These are phyloP conservation scores for Candida namnaoensis DNA, from an alignment of 805 yeast species.

Conservation along the genomic window DNA sequence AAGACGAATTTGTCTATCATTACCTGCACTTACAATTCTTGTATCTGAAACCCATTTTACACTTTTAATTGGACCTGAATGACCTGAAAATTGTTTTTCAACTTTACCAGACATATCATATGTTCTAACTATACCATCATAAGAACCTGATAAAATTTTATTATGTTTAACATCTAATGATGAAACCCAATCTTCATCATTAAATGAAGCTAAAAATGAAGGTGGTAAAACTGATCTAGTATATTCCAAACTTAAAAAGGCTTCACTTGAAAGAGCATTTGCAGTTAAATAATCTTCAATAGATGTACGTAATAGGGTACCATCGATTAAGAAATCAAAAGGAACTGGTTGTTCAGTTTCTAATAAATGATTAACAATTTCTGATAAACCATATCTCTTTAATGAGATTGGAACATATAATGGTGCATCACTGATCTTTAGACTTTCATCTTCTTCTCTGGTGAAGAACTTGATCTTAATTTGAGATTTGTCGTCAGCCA, in stretches of 20 bases:
- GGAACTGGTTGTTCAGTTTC: constrained; percentile 61
- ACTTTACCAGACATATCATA: constrained; percentile 79
- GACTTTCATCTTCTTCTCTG: constrained; percentile 65
- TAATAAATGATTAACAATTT: constrained; percentile 86
- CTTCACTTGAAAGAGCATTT: constrained; percentile 78
- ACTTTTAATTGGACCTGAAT: constrained; percentile 76
- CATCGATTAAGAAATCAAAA: constrained; percentile 87
- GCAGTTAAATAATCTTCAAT: constrained; percentile 69
- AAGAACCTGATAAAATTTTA: constrained; percentile 77
- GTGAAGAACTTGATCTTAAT: constrained; percentile 79
- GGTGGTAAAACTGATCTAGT: constrained; percentile 93
- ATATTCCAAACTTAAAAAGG: constrained; percentile 74
- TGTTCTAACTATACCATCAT: constrained; percentile 89
- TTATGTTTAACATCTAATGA: constrained; percentile 35
- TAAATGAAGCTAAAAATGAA: constrained; percentile 78
- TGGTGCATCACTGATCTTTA: constrained; percentile 78
- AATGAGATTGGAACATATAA: constrained; percentile 79
- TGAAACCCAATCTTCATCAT: constrained; percentile 94
- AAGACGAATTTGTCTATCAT: constrained; percentile 79
- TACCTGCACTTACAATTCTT: constrained; percentile 76
- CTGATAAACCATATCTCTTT: constrained; percentile 88
- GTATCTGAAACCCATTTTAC: constrained; percentile 74
- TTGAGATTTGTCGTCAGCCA: constrained; percentile 39
- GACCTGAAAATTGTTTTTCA: constrained; percentile 77
- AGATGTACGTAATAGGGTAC: constrained; percentile 69